Percentiles rank a stretch among this genome's conserved stretches.
phyloP scores from a whole-genome alignment of 305 asterid species.

The Fraxinus albicans region DNA sequence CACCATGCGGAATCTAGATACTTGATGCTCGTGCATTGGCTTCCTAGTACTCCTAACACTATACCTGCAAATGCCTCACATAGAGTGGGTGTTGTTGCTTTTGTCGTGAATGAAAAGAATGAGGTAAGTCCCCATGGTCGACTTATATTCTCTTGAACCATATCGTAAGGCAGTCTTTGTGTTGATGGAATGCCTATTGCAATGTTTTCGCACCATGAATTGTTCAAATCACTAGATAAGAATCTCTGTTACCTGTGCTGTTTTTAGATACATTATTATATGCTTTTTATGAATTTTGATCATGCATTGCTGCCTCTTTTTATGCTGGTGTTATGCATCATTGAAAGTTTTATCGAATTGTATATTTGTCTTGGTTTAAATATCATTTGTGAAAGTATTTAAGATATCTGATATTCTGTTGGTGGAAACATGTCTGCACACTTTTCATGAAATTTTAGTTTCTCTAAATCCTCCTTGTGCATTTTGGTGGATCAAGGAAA shows the following conservation, averaged over 20 bases:
- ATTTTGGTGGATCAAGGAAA: not conserved
- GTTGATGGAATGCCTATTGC: slow-evolving; percentile 7
- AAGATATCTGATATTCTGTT: not conserved
- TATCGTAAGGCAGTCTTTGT: not conserved
- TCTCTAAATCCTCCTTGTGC: not conserved
- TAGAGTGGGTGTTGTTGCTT: slow-evolving; percentile 89
- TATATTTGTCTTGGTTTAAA: not conserved
- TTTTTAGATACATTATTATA: not conserved
- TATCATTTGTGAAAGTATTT: not conserved
- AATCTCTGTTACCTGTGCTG: not conserved
- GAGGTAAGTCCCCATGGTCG: slow-evolving; percentile 48
- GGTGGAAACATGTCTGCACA: not conserved
- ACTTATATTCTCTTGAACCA: not conserved
- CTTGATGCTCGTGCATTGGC: slow-evolving; percentile 94
- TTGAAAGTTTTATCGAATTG: not conserved
- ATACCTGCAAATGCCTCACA: slow-evolving; percentile 91
- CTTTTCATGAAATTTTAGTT: not conserved
- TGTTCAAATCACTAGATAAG: not conserved
- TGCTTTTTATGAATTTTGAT: not conserved
- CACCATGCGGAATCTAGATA: slow-evolving; percentile 93
- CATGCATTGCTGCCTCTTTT: not conserved
- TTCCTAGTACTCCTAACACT: slow-evolving; percentile 56
- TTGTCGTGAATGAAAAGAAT: slow-evolving; percentile 67
- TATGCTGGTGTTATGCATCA: not conserved
- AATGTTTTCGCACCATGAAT: not conserved